These are phyloP conservation scores for Magnolia officinalis DNA, from an alignment of 164 flowering plant genomes.

Conservation along the genomic window DNA sequence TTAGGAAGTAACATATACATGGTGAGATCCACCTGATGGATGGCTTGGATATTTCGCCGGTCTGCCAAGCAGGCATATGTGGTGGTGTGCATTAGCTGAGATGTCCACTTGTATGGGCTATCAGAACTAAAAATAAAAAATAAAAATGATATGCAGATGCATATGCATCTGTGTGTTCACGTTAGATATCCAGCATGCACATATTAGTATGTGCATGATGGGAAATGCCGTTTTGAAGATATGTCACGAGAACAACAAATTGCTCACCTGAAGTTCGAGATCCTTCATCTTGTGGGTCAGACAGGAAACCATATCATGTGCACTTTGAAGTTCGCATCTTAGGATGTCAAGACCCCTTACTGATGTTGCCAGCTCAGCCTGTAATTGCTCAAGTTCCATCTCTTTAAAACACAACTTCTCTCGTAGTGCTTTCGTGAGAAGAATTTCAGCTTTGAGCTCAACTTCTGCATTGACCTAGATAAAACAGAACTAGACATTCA, in stretches of 20 bases:
- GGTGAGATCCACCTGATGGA: too few species aligned
- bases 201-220: neutral
- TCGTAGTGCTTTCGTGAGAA: slow-evolving; percentile 61
- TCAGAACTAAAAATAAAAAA: too few species aligned
- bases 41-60: too few species aligned
- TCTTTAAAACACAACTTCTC: slow-evolving; percentile 77
- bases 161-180: too few species aligned
- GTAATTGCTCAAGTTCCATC: slow-evolving; percentile 74
- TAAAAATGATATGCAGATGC: too few species aligned
- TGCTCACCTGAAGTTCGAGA: slow-evolving; percentile 82
- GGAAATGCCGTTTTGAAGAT: neutral
- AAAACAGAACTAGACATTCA: neutral
- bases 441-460: slow-evolving; percentile 70
- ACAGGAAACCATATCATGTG: slow-evolving; percentile 63
- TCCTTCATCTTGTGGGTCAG: slow-evolving; percentile 69
- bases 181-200: neutral
- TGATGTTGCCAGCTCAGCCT: slow-evolving; percentile 80
- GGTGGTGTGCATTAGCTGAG: too few species aligned
- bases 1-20: too few species aligned
- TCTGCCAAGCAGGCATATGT: too few species aligned
- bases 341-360: slow-evolving; percentile 75
- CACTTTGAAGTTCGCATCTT: slow-evolving; percentile 63
- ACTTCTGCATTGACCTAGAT: slow-evolving; percentile 38
- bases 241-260: neutral
- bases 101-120: too few species aligned